phyloP scores from a whole-genome alignment of 768 basidiomycete genomes.

The Kwoniella europaea region DNA sequence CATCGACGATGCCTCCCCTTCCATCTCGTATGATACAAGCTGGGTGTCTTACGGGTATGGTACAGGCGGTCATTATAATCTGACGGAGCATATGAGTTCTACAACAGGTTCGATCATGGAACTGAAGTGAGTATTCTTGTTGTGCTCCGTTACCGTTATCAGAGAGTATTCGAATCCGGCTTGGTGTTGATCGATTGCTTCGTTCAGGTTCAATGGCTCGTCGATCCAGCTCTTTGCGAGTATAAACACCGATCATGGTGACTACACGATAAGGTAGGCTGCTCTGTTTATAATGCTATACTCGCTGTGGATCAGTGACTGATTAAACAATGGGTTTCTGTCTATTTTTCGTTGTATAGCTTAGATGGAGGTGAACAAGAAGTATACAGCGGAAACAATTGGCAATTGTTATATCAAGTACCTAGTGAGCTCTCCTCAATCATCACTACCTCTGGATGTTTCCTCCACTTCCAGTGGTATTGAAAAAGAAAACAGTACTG shows the following conservation, averaged over 20 bases:
- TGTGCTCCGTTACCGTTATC: background rate
- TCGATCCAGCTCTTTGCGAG: slow-evolving; percentile 31
- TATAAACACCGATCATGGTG: slow-evolving; percentile 32
- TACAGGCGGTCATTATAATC: slow-evolving; percentile 15
- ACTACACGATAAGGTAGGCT: slow-evolving; percentile 33
- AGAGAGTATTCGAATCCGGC: background rate
- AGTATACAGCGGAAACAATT: slow-evolving; percentile 16
- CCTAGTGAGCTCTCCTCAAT: slow-evolving; percentile 7
- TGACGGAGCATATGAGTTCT: slow-evolving; percentile 13
- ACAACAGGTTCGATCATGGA: slow-evolving; percentile 1
- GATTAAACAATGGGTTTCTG: background rate
- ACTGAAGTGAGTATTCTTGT: background rate
- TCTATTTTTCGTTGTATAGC: background rate
- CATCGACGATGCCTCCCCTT: slow-evolving; percentile 33
- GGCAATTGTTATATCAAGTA: slow-evolving; percentile 19
- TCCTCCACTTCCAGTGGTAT: background rate
- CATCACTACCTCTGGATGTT: background rate
- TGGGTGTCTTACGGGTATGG: slow-evolving; percentile 16
- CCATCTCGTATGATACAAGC: slow-evolving; percentile 24
- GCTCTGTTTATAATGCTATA: background rate
- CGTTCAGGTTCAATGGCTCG: slow-evolving; percentile 14
- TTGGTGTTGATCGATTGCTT: background rate
- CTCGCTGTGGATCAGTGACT: background rate
- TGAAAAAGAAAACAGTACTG: background rate
- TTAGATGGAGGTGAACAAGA: slow-evolving; percentile 18